A percentile compares a stretch with the other conserved stretches of the same genome.
These are phyloP conservation scores for Phytopythium oedochilum DNA, from an alignment of 352 stramenopile species.

Conservation along the genomic window DNA sequence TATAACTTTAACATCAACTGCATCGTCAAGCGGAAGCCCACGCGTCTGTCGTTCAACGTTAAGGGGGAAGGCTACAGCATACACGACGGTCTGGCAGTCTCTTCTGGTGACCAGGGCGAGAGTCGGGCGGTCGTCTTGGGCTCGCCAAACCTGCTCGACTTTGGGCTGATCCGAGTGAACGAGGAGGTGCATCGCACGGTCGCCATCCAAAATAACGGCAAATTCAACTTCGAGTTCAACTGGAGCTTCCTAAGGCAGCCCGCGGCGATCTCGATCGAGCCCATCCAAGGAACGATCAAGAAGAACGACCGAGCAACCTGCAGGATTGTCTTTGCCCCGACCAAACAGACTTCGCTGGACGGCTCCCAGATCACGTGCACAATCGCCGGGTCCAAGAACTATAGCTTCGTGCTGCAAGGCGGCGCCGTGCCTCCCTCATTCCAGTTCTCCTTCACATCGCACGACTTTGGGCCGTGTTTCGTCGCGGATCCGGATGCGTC, in stretches of 20 bases:
- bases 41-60: conserved; percentile 89
- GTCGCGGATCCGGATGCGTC: conserved; percentile 72
- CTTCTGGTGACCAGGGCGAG: conserved; percentile 39
- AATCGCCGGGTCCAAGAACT: conserved; percentile 82
- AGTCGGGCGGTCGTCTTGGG: conserved; percentile 21
- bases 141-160: conserved; percentile 62
- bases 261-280: conserved; percentile 52
- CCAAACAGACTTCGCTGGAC: conserved; percentile 74
- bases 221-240: conserved; percentile 95
- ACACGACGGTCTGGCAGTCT: conserved; percentile 63
- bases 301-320: conserved; percentile 84
- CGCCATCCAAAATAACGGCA: conserved; percentile 88
- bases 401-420: conserved; percentile 72
- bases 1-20: conserved; percentile 94
- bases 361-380: conserved; percentile 68
- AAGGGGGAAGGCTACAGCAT: conserved; percentile 95
- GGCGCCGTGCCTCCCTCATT: conserved; percentile 78
- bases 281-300: conserved; percentile 80
- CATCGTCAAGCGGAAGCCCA: conserved; percentile 90
- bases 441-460: conserved; percentile 85
- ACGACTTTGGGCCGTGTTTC: conserved; percentile 93
- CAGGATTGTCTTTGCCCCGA: conserved; percentile 68
- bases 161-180: conserved; percentile 85
- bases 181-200: conserved; percentile 63
- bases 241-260: conserved; percentile 53